Percentiles rank a stretch among this genome's conserved stretches.
These are phyloP conservation scores for Scortechinia acanthostroma DNA, from an alignment of 2,329 filamentous ascomycete species.

Conservation along the genomic window DNA sequence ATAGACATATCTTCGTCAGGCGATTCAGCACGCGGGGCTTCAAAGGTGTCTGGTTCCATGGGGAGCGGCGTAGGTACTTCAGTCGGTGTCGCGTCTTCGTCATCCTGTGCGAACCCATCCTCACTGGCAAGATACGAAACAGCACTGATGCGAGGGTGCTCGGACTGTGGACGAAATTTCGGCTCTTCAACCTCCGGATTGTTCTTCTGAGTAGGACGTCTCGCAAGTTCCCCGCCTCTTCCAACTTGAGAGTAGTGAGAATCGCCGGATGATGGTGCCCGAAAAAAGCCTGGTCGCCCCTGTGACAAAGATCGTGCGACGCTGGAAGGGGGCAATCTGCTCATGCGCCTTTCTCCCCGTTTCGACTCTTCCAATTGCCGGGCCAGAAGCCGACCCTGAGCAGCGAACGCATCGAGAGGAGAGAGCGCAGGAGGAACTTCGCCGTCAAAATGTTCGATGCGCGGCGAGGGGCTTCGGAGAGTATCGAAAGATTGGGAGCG, in stretches of 20 bases:
- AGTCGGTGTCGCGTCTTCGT: not conserved
- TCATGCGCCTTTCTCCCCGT: constrained; percentile 47
- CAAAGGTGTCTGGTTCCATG: constrained; percentile 4
- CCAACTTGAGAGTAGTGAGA: constrained; percentile 19
- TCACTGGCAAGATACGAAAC: constrained; percentile 6
- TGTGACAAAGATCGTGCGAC: constrained; percentile 52
- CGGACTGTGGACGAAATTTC: constrained; percentile 31
- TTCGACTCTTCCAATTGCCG: constrained; percentile 50
- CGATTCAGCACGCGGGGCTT: not conserved
- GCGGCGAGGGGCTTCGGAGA: constrained; percentile 27
- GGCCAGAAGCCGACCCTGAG: constrained; percentile 52
- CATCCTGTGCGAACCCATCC: not conserved
- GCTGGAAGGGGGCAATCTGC: constrained; percentile 47
- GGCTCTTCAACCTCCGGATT: constrained; percentile 29
- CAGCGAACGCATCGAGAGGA: constrained; percentile 59
- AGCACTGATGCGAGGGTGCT: constrained; percentile 33
- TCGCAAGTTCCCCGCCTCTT: constrained; percentile 9
- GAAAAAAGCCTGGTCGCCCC: constrained; percentile 45
- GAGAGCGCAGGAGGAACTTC: constrained; percentile 53
- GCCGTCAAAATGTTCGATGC: constrained; percentile 33
- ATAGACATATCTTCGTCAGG: not conserved
- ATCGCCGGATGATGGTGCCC: constrained; percentile 34
- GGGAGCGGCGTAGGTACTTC: constrained; percentile 11
- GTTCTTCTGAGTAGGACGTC: constrained; percentile 6
- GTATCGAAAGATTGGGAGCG: constrained; percentile 13